These are phyloP conservation scores for Saksenaea oblongispora DNA, from an alignment of 371 early-diverging fungal genomes.

Conservation along the genomic window DNA sequence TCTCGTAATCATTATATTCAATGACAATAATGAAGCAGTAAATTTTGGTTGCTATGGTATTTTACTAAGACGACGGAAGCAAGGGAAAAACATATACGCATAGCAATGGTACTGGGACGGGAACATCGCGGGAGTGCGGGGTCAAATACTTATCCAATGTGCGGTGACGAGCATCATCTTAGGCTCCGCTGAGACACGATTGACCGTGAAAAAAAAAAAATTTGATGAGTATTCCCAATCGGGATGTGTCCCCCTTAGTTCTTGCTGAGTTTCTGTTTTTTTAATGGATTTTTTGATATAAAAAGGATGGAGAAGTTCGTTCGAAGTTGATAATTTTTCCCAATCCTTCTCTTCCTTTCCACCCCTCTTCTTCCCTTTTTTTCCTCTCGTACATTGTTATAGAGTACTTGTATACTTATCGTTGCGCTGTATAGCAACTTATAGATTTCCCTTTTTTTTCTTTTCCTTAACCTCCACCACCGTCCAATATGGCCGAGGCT, in stretches of 20 bases:
- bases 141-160: conserved; percentile 4
- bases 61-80: background rate
- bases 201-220: background rate
- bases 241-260: background rate
- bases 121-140: conserved; percentile 7
- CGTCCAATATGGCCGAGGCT: conserved; percentile 22
- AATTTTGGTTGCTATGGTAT: background rate
- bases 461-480: conserved; percentile 3
- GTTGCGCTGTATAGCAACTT: conserved; percentile 11
- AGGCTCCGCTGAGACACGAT: background rate
- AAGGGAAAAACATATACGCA: conserved; percentile 3
- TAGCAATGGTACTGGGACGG: background rate
- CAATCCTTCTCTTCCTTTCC: background rate
- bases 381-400: background rate
- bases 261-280: conserved; percentile 13
- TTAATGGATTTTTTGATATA: background rate
- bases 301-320: background rate
- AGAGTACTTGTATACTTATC: conserved; percentile 1
- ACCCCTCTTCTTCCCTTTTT: conserved; percentile 4
- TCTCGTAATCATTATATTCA: background rate
- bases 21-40: background rate
- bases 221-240: background rate
- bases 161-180: background rate
- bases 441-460: conserved; percentile 5
- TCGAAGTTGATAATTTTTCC: background rate